Evolutionary conservation across 306 rosid species (phyloP).

Genomic region (Clitoria ternatea): DNA sequence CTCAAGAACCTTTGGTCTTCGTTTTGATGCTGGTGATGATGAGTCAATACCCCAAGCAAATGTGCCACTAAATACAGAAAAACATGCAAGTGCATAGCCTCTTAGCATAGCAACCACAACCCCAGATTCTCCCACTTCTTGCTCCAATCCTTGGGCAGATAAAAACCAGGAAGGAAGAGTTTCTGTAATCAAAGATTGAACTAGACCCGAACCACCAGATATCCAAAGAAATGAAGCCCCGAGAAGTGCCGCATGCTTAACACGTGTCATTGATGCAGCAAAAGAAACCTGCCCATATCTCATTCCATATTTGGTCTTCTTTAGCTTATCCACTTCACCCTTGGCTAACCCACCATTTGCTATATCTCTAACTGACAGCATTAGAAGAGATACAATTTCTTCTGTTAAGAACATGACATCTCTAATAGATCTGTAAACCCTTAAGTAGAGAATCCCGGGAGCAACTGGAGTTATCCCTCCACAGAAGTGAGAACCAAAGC

Average conservation of each 20-base stretch:
- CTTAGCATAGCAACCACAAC: constrained; percentile 74
- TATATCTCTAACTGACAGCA: constrained; percentile 75
- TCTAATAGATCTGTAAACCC: constrained; percentile 63
- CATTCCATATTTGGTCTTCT: constrained; percentile 42
- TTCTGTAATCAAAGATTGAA: constrained; percentile 76
- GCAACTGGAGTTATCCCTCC: constrained; percentile 88
- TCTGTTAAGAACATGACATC: constrained; percentile 72
- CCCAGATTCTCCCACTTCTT: constrained; percentile 54
- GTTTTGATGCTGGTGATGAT: constrained; percentile 59
- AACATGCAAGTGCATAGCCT: constrained; percentile 90
- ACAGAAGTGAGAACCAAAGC: constrained; percentile 68
- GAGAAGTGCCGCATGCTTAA: constrained; percentile 84
- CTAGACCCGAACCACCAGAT: constrained; percentile 71
- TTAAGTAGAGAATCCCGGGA: constrained; percentile 86
- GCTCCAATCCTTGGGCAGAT: constrained; percentile 58
- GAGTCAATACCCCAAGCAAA: constrained; percentile 93
- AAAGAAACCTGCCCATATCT: constrained; percentile 69
- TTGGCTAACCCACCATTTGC: constrained; percentile 48
- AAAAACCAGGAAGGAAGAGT: constrained; percentile 91
- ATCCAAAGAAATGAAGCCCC: constrained; percentile 87
- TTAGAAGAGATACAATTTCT: constrained; percentile 69
- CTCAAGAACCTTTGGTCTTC: constrained; percentile 68
- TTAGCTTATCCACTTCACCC: constrained; percentile 43
- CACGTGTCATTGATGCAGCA: constrained; percentile 71
- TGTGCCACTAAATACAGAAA: constrained; percentile 71